Conservation (phyloP, 106 monocot species). For the Triglochin maritima region DNA sequence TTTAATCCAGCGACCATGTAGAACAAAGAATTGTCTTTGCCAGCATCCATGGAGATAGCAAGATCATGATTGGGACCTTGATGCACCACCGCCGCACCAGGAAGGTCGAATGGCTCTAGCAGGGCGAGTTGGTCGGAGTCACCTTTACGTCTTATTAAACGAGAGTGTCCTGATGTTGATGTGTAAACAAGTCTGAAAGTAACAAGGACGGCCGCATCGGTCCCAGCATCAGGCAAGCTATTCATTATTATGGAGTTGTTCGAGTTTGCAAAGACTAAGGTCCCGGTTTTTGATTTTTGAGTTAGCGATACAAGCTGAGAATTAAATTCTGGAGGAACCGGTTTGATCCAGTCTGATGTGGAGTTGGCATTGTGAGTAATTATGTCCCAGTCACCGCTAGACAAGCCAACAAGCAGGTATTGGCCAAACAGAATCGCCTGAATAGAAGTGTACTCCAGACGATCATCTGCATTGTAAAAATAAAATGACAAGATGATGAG, state of each 20-base stretch:
- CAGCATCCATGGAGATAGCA: conserved; percentile 1
- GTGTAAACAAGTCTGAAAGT: conserved; percentile 47
- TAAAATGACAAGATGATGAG: background rate
- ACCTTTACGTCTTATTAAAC: background rate
- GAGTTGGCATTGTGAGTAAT: conserved; percentile 26
- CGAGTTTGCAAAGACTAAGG: conserved; percentile 39
- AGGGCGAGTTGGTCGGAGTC: conserved; percentile 10
- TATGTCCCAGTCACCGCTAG: conserved; percentile 60
- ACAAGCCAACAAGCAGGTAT: conserved; percentile 78
- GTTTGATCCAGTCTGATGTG: conserved; percentile 55
- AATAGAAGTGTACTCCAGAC: conserved; percentile 52
- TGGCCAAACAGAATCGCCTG: conserved; percentile 75
- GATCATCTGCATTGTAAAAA: conserved; percentile 47
- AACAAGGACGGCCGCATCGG: conserved; percentile 47
- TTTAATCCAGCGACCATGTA: conserved; percentile 41
- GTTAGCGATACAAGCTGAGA: conserved; percentile 49
- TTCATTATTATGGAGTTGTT: conserved; percentile 53
- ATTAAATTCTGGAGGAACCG: conserved; percentile 39
- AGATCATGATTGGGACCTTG: conserved; percentile 27
- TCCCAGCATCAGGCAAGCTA: conserved; percentile 34
- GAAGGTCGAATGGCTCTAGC: conserved; percentile 77
- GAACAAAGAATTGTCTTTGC: conserved; percentile 26
- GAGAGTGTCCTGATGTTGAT: background rate
- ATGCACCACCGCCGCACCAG: conserved; percentile 47
- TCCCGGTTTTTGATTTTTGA: conserved; percentile 31